Base-by-base conservation (phyloP, 306 rosid genomes). In the Prunus davidiana region DNA sequence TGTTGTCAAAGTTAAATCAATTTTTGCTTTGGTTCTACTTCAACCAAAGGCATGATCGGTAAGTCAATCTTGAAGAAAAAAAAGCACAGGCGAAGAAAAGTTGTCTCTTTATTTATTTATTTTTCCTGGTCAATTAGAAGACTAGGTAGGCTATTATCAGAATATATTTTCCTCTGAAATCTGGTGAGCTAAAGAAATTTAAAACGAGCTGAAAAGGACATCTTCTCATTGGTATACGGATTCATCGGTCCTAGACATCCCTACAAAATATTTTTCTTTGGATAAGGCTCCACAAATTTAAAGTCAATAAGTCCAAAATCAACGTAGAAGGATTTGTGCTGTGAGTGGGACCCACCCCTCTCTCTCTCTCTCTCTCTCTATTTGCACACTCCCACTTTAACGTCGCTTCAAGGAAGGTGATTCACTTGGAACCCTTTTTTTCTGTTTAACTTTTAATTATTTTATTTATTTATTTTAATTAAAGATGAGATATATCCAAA, bases 161-260 rank as follows among this genome's bases (percentile, higher is more conserved):
- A 64, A 32, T 16, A 3, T 64, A 30, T 32, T 64, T 64, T 30
- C 24, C 2, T 64, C 3, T 30, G 12, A 30, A 19, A 14, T 12
- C 11, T 6, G 49, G 20, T 0, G 46, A 19, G 62, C 62, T 5
- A 70, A 3, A 6, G 74, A 70, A 27, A 12, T 27, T n/a, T 27
- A 52, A 12, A 43, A 71, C 34, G 65, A 55, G 22, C 65, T 22
- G 76, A 72, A 34, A 72, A 38, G 1, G 54, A 55, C 38, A 12
- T 12, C 12, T 68, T 24, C 32, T 45, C 8, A 0, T 43, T n/a
- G 47, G 24, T 9, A 15, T 3, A 47, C 20, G 4, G 78, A 83
- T 87, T 38, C 96, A 87, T 55, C 9, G 86, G 34, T 56, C 46
- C 77, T 86, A 75, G 87, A 86, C 89, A 32, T 1, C 38, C 1